Conservation (phyloP, 352 stramenopile species). For the Stephanocyclus meneghinianus region DNA sequence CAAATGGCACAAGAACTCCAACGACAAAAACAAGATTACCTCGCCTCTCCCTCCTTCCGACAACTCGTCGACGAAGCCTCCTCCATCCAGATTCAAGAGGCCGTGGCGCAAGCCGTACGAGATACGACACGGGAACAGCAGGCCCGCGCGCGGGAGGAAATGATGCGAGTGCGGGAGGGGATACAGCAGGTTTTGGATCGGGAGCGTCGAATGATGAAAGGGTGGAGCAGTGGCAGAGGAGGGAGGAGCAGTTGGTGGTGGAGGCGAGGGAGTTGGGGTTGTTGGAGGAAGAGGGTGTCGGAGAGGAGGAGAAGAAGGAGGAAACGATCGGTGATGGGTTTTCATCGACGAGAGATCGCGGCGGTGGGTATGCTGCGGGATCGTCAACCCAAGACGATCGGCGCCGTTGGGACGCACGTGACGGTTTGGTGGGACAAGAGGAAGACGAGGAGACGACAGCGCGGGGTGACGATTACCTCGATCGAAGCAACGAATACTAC, state of each 20-base stretch:
- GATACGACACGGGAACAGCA: slow-evolving; percentile 17
- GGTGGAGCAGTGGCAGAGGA: slow-evolving; percentile 26
- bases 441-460: background rate
- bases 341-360: background rate
- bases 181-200: slow-evolving; percentile 42
- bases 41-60: slow-evolving; percentile 1
- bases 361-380: background rate
- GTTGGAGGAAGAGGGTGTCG: background rate
- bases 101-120: slow-evolving; percentile 15
- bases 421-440: background rate
- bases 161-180: slow-evolving; percentile 31
- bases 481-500: background rate
- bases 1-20: slow-evolving; percentile 1
- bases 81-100: slow-evolving; percentile 12
- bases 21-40: slow-evolving; percentile 12
- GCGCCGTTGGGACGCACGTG: background rate
- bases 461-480: background rate
- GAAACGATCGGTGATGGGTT: background rate
- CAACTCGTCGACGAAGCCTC: slow-evolving; percentile 14
- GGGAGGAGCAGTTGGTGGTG: slow-evolving; percentile 25
- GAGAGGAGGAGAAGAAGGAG: background rate
- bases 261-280: slow-evolving; percentile 27
- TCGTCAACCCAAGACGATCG: slow-evolving; percentile 10
- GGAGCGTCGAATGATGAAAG: slow-evolving; percentile 44
- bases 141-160: slow-evolving; percentile 27